Percentiles rank a stretch among this genome's conserved stretches.
Evolutionary conservation across 129 eudicot genomes (phyloP).

Genomic region (Daucus carota): DH1_v3.0 NC_030381.2:25186001-25186500

Average conservation of each 20-base stretch:
- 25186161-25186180: background rate
- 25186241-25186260: background rate
- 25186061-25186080: constrained; percentile 10
- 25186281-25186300: background rate
- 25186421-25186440: too few relatives aligned
- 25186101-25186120: constrained; percentile 8
- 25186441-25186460: too few relatives aligned
- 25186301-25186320: too few relatives aligned
- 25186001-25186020: constrained; percentile 5
- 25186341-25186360: too few relatives aligned
- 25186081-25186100: background rate
- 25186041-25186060: constrained; percentile 1
- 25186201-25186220: too few relatives aligned
- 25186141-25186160: background rate
- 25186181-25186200: background rate
- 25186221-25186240: background rate
- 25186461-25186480: too few relatives aligned
- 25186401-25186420: too few relatives aligned
- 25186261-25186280: background rate
- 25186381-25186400: too few relatives aligned
- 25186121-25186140: constrained; percentile 7
- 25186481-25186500: too few relatives aligned
- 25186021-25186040: background rate
- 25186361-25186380: too few relatives aligned
- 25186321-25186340: too few relatives aligned